Conservation (phyloP, 1,284 basidiomycete genomes). For the Ganoderma resinaceum region DNA sequence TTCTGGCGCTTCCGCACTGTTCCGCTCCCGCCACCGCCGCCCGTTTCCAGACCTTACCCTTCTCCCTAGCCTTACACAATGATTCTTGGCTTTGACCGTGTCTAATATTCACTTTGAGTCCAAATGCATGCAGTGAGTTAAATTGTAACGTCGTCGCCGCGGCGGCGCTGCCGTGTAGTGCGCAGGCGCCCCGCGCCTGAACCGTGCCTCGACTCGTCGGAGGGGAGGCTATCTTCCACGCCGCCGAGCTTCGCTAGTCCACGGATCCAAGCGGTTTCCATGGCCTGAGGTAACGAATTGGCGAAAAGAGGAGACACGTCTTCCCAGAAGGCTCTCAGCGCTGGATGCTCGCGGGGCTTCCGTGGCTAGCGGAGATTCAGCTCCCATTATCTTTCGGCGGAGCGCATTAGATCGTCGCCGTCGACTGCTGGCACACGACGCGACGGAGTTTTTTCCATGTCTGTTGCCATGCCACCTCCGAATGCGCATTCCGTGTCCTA, state of each 20-base stretch:
- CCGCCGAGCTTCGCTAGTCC: not conserved
- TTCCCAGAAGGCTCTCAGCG: not conserved
- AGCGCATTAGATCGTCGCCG: slow-evolving; percentile 1
- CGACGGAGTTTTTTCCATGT: not conserved
- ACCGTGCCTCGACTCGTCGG: not conserved
- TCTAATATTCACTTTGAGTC: not conserved
- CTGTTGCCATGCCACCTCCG: not conserved
- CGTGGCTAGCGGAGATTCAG: not conserved
- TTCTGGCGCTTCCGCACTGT: not conserved
- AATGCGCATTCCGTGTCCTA: not conserved
- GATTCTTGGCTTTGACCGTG: not conserved
- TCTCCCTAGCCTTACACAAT: not conserved
- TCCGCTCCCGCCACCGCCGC: not conserved
- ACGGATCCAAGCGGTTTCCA: not conserved
- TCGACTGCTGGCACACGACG: not conserved
- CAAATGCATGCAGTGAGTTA: too few relatives aligned
- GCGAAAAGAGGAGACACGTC: not conserved
- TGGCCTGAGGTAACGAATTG: not conserved
- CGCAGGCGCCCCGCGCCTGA: not conserved
- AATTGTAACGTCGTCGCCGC: too few relatives aligned
- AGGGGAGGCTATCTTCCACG: not conserved
- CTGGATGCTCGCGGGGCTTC: not conserved
- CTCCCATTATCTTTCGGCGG: not conserved
- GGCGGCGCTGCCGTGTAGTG: too few relatives aligned
- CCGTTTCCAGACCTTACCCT: too few relatives aligned